These are phyloP conservation scores for Botryotinia globosa DNA, from an alignment of 2,329 filamentous ascomycete genomes.

Conservation along the genomic window DNA sequence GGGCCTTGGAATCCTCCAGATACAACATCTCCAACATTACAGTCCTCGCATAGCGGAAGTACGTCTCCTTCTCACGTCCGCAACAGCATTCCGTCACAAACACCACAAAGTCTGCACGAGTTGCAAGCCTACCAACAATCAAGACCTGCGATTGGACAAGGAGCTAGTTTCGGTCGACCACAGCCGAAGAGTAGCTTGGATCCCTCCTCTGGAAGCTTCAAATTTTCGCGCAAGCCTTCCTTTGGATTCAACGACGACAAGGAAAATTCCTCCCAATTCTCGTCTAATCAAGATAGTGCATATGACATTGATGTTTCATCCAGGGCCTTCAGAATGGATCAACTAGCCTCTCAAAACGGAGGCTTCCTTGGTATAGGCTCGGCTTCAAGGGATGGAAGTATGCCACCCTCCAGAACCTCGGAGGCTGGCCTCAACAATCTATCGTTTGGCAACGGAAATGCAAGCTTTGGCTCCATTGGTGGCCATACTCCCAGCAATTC, in stretches of 20 bases:
- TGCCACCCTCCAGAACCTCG: conserved; percentile 55
- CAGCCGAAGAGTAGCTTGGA: conserved; percentile 45
- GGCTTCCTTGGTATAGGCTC: conserved; percentile 47
- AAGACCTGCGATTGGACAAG: conserved; percentile 48
- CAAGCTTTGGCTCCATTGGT: conserved; percentile 34
- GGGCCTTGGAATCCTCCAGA: conserved; percentile 59
- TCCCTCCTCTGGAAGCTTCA: conserved; percentile 44
- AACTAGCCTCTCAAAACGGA: conserved; percentile 41
- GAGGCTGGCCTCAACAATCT: conserved; percentile 42
- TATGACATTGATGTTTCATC: conserved; percentile 33
- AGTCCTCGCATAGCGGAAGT: conserved; percentile 47
- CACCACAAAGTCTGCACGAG: conserved; percentile 42
- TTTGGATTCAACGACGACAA: conserved; percentile 36
- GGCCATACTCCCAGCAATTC: conserved; percentile 46
- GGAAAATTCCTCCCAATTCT: conserved; percentile 33
- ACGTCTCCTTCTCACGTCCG: conserved; percentile 59
- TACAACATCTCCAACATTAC: conserved; percentile 44
- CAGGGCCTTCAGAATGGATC: conserved; percentile 27
- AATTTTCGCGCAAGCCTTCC: conserved; percentile 38
- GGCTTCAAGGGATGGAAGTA: conserved; percentile 52
- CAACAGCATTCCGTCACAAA: conserved; percentile 44
- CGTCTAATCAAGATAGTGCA: conserved; percentile 25
- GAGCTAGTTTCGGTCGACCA: conserved; percentile 38
- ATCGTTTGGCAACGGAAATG: conserved; percentile 28
- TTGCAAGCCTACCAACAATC: conserved; percentile 44